Evolutionary conservation across 495 filamentous ascomycete species (phyloP).

Genomic region (Aspergillus affinis): DNA sequence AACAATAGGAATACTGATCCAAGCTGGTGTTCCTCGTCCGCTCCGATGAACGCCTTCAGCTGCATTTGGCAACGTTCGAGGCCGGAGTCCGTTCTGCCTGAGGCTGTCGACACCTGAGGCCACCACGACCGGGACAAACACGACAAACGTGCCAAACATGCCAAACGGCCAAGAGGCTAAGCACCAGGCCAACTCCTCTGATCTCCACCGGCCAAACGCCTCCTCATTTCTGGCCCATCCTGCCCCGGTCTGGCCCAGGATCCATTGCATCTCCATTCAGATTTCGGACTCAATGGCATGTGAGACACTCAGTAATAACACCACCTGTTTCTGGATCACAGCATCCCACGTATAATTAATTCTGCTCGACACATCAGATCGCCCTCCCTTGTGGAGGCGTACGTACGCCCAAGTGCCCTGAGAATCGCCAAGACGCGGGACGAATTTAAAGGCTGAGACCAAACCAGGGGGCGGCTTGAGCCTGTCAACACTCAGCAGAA

Average conservation of each 20-base stretch:
- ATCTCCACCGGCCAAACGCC: not conserved
- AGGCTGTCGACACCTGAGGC: not conserved
- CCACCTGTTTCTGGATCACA: too few species aligned
- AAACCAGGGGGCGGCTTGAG: not conserved
- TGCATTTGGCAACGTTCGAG: not conserved
- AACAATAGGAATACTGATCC: too few species aligned
- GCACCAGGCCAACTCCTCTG: not conserved
- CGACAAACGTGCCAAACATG: too few species aligned
- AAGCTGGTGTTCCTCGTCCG: too few species aligned
- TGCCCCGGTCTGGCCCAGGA: not conserved
- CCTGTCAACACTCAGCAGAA: not conserved
- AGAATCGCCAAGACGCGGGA: not conserved
- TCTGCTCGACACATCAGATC: not conserved
- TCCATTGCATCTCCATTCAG: not conserved
- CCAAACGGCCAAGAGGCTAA: not conserved
- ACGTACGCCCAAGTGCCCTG: too few species aligned
- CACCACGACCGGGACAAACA: too few species aligned
- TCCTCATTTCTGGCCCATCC: not conserved
- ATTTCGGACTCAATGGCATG: too few species aligned
- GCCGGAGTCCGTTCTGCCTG: not conserved
- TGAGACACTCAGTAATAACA: too few species aligned
- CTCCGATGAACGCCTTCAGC: not conserved
- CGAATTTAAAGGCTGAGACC: not conserved
- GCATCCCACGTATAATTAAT: not conserved
- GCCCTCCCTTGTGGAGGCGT: not conserved